phyloP scores from a whole-genome alignment of 1,284 basidiomycete genomes.

The Paramarasmius palmivorus region DNA sequence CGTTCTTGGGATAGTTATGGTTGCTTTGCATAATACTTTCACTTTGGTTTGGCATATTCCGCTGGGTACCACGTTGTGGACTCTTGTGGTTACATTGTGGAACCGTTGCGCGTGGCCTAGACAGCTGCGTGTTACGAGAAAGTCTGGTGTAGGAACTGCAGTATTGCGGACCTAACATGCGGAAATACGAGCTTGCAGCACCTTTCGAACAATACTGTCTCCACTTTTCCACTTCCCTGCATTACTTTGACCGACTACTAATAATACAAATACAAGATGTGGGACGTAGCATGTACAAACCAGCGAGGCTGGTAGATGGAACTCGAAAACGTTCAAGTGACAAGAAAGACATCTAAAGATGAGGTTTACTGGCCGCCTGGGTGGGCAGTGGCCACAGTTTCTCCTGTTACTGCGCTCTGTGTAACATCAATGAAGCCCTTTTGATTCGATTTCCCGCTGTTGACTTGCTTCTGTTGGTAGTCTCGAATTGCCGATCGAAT shows the following conservation, averaged over 20 bases:
- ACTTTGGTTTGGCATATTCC: constrained; percentile 48
- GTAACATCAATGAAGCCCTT: constrained; percentile 77
- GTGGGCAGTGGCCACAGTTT: constrained; percentile 67
- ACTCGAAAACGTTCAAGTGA: background rate
- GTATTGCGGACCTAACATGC: too few relatives aligned
- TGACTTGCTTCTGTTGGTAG: constrained; percentile 79
- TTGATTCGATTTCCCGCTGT: constrained; percentile 50
- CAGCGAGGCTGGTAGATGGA: background rate
- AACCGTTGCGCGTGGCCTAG: background rate
- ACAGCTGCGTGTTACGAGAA: too few relatives aligned
- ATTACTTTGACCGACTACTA: background rate
- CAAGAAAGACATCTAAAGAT: constrained; percentile 6
- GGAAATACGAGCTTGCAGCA: too few relatives aligned
- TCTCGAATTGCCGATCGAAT: constrained; percentile 95
- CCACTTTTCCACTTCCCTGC: too few relatives aligned
- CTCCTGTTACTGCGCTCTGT: constrained; percentile 64
- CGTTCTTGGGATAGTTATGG: constrained; percentile 33
- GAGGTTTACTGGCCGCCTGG: constrained; percentile 41
- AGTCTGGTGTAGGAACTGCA: too few relatives aligned
- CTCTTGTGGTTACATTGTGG: background rate
- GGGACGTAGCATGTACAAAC: constrained; percentile 1
- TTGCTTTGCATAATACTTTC: constrained; percentile 43
- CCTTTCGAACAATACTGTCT: too few relatives aligned
- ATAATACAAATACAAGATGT: constrained; percentile 11
- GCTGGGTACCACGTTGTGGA: constrained; percentile 11